These are phyloP conservation scores for Cyclanthera cordifolia DNA, from an alignment of 306 rosid species.

Conservation along the genomic window DNA sequence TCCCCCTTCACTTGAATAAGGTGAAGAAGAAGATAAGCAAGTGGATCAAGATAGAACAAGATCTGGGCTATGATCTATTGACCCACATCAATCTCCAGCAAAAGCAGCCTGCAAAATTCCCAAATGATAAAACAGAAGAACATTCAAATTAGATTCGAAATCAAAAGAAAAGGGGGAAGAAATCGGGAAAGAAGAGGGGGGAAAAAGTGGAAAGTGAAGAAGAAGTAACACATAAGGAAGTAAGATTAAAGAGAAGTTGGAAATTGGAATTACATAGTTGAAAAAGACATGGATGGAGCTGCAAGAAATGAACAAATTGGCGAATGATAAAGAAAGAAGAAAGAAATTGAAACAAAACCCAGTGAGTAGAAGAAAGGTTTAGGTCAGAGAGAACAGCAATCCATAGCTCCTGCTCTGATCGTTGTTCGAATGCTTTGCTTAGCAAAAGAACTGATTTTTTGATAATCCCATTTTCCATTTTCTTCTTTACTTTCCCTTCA, in stretches of 20 bases:
- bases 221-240: not conserved
- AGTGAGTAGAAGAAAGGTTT: conserved; percentile 24
- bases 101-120: conserved; percentile 25
- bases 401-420: conserved; percentile 39
- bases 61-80: conserved; percentile 71
- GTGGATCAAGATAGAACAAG: conserved; percentile 48
- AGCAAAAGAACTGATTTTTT: conserved; percentile 6
- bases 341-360: conserved; percentile 1
- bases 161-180: no score
- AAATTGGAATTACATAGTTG: not conserved
- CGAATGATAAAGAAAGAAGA: not conserved
- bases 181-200: not conserved
- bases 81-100: conserved; percentile 29
- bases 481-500: conserved; percentile 5
- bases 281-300: conserved; percentile 11
- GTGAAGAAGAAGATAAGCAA: conserved; percentile 20
- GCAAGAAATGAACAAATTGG: conserved; percentile 13
- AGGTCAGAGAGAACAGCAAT: conserved; percentile 42
- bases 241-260: not conserved
- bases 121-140: conserved; percentile 15
- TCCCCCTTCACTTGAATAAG: conserved; percentile 18
- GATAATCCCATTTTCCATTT: conserved; percentile 2
- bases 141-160: conserved; percentile 22
- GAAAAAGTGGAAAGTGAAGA: conserved; percentile 9
- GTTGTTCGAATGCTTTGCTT: conserved; percentile 17